Evolutionary conservation across 1,284 basidiomycete genomes (phyloP).

Genomic region (Thelephora terrestris): DNA sequence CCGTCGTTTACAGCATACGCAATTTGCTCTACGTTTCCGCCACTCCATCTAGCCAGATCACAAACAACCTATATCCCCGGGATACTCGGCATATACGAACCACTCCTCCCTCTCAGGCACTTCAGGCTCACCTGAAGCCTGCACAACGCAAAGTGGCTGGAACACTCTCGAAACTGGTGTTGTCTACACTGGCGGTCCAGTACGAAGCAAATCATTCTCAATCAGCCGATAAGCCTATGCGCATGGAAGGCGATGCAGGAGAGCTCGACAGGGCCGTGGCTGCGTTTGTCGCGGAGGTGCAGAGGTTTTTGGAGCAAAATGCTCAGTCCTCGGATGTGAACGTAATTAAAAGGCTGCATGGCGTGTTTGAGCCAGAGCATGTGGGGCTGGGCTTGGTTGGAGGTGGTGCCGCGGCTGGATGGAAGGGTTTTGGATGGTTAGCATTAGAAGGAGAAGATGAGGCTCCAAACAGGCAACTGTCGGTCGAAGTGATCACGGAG

Average conservation of each 20-base stretch:
- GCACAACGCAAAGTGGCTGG: conserved; percentile 71
- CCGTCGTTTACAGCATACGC: conserved; percentile 61
- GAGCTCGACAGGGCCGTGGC: conserved; percentile 69
- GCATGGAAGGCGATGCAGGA: conserved; percentile 67
- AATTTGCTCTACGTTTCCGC: conserved; percentile 67
- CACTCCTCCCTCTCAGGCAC: conserved; percentile 37
- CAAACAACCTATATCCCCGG: conserved; percentile 43
- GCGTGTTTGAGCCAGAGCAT: conserved; percentile 51
- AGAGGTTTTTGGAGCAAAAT: conserved; percentile 39
- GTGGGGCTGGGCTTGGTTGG: conserved; percentile 67
- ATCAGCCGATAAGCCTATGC: conserved; percentile 52
- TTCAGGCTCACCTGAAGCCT: conserved; percentile 48
- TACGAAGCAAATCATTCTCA: conserved; percentile 58
- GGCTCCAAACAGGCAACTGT: conserved; percentile 39
- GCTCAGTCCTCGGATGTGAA: conserved; percentile 16
- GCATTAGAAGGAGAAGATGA: conserved; percentile 38
- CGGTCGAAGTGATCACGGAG: conserved; percentile 42
- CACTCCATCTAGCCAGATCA: conserved; percentile 51
- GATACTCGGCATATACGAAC: conserved; percentile 34
- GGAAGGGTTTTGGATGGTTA: conserved; percentile 77
- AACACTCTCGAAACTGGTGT: conserved; percentile 64
- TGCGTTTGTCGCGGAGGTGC: conserved; percentile 64
- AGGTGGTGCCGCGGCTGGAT: conserved; percentile 53
- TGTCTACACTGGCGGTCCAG: conserved; percentile 68
- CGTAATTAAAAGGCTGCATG: conserved; percentile 47